A percentile compares a stretch with the other conserved stretches of the same genome.
phyloP scores from a whole-genome alignment of 2,329 filamentous ascomycete genomes.

The Cadophora malorum region DNA sequence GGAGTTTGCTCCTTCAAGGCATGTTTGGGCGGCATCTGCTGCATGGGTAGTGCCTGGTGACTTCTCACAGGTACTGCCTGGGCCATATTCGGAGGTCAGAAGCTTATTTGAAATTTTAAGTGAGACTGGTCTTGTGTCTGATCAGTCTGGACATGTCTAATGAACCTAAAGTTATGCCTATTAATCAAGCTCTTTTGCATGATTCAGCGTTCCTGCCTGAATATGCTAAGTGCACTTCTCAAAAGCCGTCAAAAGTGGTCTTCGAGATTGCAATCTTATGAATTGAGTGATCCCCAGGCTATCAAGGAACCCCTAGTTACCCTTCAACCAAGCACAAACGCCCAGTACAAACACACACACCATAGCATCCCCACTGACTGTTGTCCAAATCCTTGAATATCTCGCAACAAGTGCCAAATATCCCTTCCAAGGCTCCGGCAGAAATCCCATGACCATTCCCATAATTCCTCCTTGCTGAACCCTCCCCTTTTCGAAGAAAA shows the following conservation, averaged over 20 bases:
- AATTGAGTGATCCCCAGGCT: background rate
- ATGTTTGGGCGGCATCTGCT: background rate
- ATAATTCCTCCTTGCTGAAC: conserved; percentile 66
- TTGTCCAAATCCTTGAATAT: conserved; percentile 75
- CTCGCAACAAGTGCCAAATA: conserved; percentile 66
- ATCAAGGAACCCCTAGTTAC: conserved; percentile 19
- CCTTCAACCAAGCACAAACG: conserved; percentile 42
- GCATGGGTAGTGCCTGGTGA: background rate
- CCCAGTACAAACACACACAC: conserved; percentile 77
- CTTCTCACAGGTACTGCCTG: background rate
- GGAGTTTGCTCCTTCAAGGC: background rate
- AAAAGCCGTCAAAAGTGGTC: background rate
- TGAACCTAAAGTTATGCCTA: background rate
- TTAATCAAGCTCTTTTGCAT: background rate
- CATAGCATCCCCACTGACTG: conserved; percentile 75
- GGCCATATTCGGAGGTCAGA: background rate
- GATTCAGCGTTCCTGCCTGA: background rate
- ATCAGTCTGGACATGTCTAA: background rate
- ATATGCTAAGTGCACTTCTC: background rate
- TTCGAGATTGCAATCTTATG: background rate
- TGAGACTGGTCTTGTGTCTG: background rate
- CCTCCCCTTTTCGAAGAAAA: conserved; percentile 68
- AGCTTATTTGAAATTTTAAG: background rate
- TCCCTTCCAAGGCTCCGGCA: conserved; percentile 68
- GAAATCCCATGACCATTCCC: conserved; percentile 66